Percentiles rank a stretch among this genome's conserved stretches.
phyloP scores from a whole-genome alignment of 306 rosid species.

The Pyrus pyrifolia region DNA sequence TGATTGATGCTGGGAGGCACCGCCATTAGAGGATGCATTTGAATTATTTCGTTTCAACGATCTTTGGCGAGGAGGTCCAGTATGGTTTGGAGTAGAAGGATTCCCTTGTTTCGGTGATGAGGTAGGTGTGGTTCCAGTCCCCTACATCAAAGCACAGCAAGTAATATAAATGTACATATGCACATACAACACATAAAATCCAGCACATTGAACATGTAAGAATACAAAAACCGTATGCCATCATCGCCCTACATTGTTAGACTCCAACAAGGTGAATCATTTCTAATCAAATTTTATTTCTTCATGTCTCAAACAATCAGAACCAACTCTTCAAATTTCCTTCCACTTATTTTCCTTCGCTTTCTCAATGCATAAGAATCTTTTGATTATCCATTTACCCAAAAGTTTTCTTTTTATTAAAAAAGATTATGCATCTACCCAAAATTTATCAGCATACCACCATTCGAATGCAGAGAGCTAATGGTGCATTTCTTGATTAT shows the following conservation, averaged over 20 bases:
- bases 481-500: not conserved
- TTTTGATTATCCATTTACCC: not conserved
- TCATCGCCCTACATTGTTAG: not conserved
- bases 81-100: slow-evolving; percentile 30
- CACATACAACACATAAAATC: not conserved
- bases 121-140: slow-evolving; percentile 29
- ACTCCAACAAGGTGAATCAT: not conserved
- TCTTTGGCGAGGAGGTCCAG: slow-evolving; percentile 36
- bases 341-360: not conserved
- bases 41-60: slow-evolving; percentile 39
- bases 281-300: not conserved
- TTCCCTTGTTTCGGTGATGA: slow-evolving; percentile 43
- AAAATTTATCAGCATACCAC: not conserved
- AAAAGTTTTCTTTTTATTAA: not conserved
- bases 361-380: not conserved
- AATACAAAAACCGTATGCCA: not conserved
- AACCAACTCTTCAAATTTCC: not conserved
- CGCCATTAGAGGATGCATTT: slow-evolving; percentile 44
- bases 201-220: not conserved
- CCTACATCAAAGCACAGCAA: slow-evolving; percentile 38
- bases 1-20: slow-evolving; percentile 36
- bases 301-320: not conserved
- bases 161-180: slow-evolving; percentile 20
- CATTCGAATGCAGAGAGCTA: not conserved
- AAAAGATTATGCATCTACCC: not conserved